These are phyloP conservation scores for Zygotorulaspora danielsina DNA, from an alignment of 805 yeast genomes.

Conservation along the genomic window DNA sequence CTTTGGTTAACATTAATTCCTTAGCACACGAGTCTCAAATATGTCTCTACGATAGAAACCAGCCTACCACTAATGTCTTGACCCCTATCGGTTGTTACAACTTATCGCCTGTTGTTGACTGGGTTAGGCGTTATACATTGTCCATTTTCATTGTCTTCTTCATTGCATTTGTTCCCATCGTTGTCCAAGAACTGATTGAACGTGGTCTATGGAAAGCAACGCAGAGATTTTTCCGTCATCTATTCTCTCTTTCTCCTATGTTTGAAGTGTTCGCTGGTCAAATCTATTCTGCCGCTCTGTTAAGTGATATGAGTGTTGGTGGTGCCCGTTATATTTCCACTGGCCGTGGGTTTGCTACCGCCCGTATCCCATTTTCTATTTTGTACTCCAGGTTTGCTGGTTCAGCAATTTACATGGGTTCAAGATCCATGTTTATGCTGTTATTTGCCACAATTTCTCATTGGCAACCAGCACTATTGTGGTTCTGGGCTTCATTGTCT, in stretches of 20 bases:
- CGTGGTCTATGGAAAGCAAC: constrained; percentile 75
- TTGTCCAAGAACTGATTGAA: constrained; percentile 75
- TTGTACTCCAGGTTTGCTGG: constrained; percentile 76
- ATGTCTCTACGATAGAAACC: constrained; percentile 61
- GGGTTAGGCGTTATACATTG: constrained; percentile 77
- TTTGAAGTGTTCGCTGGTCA: constrained; percentile 82
- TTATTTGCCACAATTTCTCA: constrained; percentile 68
- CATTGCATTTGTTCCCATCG: constrained; percentile 73
- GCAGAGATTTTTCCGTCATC: constrained; percentile 64
- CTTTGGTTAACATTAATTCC: constrained; percentile 66
- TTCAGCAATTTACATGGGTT: constrained; percentile 80
- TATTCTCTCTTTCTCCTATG: constrained; percentile 69
- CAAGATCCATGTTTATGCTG: constrained; percentile 68
- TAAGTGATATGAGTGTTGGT: constrained; percentile 71
- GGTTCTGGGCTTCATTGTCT: constrained; percentile 95
- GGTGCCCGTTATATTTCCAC: constrained; percentile 86
- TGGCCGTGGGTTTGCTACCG: constrained; percentile 83
- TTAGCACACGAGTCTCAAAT: constrained; percentile 66
- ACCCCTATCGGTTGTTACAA: constrained; percentile 72
- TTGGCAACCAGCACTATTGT: constrained; percentile 90
- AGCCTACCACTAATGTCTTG: constrained; percentile 62
- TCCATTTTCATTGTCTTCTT: constrained; percentile 80
- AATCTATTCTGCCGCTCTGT: constrained; percentile 66
- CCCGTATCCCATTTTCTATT: constrained; percentile 71
- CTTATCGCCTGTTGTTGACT: constrained; percentile 66